Conservation (phyloP, 2,329 filamentous ascomycete species). For the Colletotrichum tofieldiae region DNA sequence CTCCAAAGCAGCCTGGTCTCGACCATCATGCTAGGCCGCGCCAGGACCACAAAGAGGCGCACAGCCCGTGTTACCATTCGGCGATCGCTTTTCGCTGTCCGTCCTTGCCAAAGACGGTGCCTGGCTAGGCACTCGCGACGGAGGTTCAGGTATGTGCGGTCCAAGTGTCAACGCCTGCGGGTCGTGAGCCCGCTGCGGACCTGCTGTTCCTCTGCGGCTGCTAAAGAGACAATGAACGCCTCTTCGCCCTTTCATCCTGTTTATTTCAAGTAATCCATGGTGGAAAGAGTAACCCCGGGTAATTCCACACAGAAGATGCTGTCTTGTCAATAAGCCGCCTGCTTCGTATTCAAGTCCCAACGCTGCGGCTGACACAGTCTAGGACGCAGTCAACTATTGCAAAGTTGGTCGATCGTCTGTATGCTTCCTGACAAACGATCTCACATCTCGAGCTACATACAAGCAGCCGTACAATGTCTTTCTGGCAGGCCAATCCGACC, state of each 20-base stretch:
- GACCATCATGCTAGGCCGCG: constrained; percentile 19
- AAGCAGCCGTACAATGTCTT: not conserved
- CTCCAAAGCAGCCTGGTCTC: constrained; percentile 12
- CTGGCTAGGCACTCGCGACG: constrained; percentile 19
- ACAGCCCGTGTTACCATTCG: constrained; percentile 11
- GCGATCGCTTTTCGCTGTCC: constrained; percentile 1
- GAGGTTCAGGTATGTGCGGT: constrained; percentile 12
- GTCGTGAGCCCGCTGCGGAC: constrained; percentile 1
- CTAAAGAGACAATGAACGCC: constrained; percentile 18
- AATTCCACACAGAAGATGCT: not conserved
- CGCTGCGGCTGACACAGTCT: constrained; percentile 2
- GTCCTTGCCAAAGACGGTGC: constrained; percentile 18
- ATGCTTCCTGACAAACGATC: not conserved
- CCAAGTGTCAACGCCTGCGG: constrained; percentile 19
- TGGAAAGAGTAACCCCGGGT: not conserved
- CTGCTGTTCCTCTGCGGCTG: constrained; percentile 6
- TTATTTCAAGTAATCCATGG: not conserved
- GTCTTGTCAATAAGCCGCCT: constrained; percentile 3
- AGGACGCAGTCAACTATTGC: not conserved
- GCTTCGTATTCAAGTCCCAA: constrained; percentile 18
- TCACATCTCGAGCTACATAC: not conserved
- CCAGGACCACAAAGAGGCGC: constrained; percentile 24
- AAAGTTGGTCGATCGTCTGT: not conserved
- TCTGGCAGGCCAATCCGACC: not conserved
- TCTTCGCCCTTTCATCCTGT: constrained; percentile 7